Evolutionary conservation across 495 filamentous ascomycete species (phyloP).

Genomic region (Penicillium atrosanguineum): DNA sequence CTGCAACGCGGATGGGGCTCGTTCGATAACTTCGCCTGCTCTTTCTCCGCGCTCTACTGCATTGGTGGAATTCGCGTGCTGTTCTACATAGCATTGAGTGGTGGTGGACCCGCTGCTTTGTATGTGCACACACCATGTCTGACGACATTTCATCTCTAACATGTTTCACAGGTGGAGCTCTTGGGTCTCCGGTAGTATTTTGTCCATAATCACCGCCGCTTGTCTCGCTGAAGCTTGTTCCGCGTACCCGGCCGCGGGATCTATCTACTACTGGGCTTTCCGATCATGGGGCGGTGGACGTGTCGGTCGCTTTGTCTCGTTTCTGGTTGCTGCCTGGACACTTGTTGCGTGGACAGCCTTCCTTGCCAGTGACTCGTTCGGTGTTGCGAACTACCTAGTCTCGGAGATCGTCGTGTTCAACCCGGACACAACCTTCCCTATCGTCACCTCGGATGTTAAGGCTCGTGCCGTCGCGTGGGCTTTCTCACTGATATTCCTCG

Average conservation of each 20-base stretch:
- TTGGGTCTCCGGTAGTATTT: constrained; percentile 34
- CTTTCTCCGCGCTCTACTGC: constrained; percentile 33
- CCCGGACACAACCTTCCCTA: constrained; percentile 30
- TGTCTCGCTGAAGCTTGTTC: constrained; percentile 38
- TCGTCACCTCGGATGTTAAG: constrained; percentile 28
- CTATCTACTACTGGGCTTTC: constrained; percentile 41
- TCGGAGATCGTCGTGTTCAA: constrained; percentile 33
- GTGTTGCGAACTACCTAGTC: constrained; percentile 35
- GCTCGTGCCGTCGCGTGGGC: constrained; percentile 34
- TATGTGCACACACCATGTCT: constrained; percentile 1
- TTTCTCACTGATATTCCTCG: constrained; percentile 32
- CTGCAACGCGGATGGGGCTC: constrained; percentile 30
- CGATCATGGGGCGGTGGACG: constrained; percentile 32
- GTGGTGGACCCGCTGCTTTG: constrained; percentile 34
- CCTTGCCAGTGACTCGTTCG: constrained; percentile 35
- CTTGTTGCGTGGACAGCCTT: constrained; percentile 37
- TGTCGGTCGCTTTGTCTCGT: constrained; percentile 31
- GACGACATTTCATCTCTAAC: constrained; percentile 1
- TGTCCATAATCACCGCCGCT: constrained; percentile 35
- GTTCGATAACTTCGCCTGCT: constrained; percentile 37
- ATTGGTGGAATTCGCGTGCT: constrained; percentile 34
- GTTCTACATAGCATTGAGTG: constrained; percentile 35
- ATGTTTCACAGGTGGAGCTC: constrained; percentile 31
- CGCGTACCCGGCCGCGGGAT: constrained; percentile 33
- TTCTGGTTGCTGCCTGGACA: constrained; percentile 36